Evolutionary conservation across 106 monocot species (phyloP), one percentile per base, ranked within the genome.

Genomic region (Dendrobium chrysotoxum): DNA sequence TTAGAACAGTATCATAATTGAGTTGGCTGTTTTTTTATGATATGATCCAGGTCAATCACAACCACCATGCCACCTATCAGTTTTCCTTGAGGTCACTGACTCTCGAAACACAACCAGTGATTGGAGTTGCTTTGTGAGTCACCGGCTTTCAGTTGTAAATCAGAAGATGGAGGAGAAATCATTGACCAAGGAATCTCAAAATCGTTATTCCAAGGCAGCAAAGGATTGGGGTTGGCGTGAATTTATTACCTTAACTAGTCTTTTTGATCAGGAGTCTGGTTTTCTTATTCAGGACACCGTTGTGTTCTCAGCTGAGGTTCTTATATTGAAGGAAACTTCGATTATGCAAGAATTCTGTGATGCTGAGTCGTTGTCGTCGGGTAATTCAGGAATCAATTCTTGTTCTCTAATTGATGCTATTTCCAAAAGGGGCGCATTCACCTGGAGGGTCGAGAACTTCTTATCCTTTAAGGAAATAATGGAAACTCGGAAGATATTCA

Each of bases 161-260:
- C 94, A 98, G 82, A 94, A 91, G 75, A 81, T 82, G 80, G 97
- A 98, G 73, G 94, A 92, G 78, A 92, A 85, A 53, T 92, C 90
- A 12, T 89, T 98, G 31, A 83, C 88, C 0, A 98, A 98, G 79
- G 97, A 98, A 72, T 98, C 97, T 35, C 97, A 98, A 64, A 98
- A 98, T 65, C 97, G 97, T 4, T 98, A 98, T 54, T 98, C 97
- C 55, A 98, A 98, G 65, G 86, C 91, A 79, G 97, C 97, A 66
- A 98, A 98, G 77, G 97, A 98, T 81, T 98, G 97, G 97, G 97
- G 97, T 68, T 98, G 97, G 97, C 92, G 97, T 45, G 97, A 98
- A 76, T 98, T 98, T 88, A 88, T 98, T 65, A 98, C 94, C 41
- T 79, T 98, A 40, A 98, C 97, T 13, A 92, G 90, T 58, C 97